A percentile compares a stretch with the other conserved stretches of the same genome.
Conservation (phyloP, 2,329 filamentous ascomycete species). For the Penicillium sp. region DNA sequence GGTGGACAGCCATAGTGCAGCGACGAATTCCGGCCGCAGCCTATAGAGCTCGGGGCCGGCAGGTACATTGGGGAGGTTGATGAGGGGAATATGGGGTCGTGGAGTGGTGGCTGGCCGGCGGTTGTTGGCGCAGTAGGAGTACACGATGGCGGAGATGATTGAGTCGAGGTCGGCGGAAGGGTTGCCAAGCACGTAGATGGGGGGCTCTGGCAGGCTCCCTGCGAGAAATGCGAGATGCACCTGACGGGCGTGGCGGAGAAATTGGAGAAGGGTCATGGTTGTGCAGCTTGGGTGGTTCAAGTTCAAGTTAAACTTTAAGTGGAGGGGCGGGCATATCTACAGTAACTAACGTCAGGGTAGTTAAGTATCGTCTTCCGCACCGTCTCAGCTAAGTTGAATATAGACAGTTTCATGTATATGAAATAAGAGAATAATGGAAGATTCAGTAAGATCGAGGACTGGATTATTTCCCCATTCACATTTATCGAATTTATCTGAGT, state of each 20-base stretch:
- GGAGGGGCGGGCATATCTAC: too few species aligned
- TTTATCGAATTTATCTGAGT: too few species aligned
- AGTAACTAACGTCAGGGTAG: too few species aligned
- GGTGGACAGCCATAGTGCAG: slow-evolving; percentile 58
- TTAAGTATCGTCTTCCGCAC: too few species aligned
- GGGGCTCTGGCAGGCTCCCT: slow-evolving; percentile 27
- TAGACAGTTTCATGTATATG: too few species aligned
- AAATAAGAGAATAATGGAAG: too few species aligned
- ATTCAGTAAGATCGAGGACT: too few species aligned
- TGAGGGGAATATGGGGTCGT: slow-evolving; percentile 59
- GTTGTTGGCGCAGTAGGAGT: slow-evolving; percentile 60
- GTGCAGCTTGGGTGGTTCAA: background rate
- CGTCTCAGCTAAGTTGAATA: too few species aligned
- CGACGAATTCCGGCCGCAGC: slow-evolving; percentile 63
- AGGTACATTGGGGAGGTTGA: slow-evolving; percentile 58
- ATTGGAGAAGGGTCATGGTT: slow-evolving; percentile 39
- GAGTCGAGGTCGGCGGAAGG: slow-evolving; percentile 64
- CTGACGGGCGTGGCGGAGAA: slow-evolving; percentile 39
- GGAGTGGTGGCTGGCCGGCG: slow-evolving; percentile 43
- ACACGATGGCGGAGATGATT: slow-evolving; percentile 64
- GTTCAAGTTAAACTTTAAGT: too few species aligned
- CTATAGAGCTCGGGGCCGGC: slow-evolving; percentile 53
- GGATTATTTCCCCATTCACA: too few species aligned
- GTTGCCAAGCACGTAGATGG: slow-evolving; percentile 49
- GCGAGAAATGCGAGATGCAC: slow-evolving; percentile 33